Base-by-base conservation (phyloP, 495 filamentous ascomycete genomes). In the Ramalina intermedia region DNA sequence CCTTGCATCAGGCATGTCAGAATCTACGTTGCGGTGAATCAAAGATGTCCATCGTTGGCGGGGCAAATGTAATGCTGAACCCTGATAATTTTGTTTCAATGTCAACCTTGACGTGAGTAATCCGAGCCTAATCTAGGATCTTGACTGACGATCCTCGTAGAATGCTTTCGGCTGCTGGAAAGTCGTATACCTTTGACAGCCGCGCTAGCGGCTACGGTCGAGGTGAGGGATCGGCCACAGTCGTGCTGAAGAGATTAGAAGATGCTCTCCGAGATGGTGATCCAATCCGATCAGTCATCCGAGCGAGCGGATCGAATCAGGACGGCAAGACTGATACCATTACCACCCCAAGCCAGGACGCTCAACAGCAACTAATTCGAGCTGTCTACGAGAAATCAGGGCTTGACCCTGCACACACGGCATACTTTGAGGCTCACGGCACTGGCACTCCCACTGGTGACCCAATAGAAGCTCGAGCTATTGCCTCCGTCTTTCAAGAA, bases 361-460 rank as follows among this genome's bases (percentile, higher is more conserved):
- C 55, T n/a, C 59, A 61, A 43, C 51, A 35, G 29, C 49, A 40
- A 11, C 51, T 60, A 7, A 61, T 61, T 35, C 47, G 50, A 18
- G 16, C 18, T 18, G 45, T 47, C 3, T 61, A 61, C 49, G 18
- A 17, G 16, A 14, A 38, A 24, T 51, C 55, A 4, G 51, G 52
- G 11, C 41, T 61, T 35, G 51, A 55, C 20, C 26, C 44, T 18
- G 24, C 24, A 2, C 61, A 55, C 5, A 53, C 54, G 2, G 26
- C 39, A 12, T 70, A 63, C 45, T 58, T 70, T 44, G 65, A 70
- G 46, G 59, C 61, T 43, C 67, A 70, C 42, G 65, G 65, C 9
- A 70, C 65, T 0, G 79, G 77, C 14, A 84, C 79, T 2, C 56
- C 61, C 1, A 63, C 66, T 5, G 79, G 79, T 13, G 81, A 83